Conservation (phyloP, 2,329 filamentous ascomycete genomes). For the Didymella lethalis region DNA sequence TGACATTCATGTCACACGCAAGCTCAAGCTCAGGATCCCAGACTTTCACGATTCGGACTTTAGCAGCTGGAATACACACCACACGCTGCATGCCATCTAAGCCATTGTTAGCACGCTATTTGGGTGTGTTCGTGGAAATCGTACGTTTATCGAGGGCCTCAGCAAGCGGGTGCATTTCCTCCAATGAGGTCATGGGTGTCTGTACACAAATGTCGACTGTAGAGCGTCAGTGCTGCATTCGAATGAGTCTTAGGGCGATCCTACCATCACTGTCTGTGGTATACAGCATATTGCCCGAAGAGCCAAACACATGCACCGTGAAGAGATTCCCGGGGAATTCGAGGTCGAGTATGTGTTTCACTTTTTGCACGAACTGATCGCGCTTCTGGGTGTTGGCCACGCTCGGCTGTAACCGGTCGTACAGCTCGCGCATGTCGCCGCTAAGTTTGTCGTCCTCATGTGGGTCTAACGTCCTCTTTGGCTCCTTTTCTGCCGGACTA, state of each 20-base stretch:
- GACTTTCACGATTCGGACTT: slow-evolving; percentile 97
- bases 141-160: slow-evolving; percentile 84
- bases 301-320: slow-evolving; percentile 94
- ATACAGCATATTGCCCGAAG: slow-evolving; percentile 92
- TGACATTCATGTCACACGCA: slow-evolving; percentile 98
- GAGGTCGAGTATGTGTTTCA: slow-evolving; percentile 86
- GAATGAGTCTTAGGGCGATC: slow-evolving; percentile 33
- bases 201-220: slow-evolving; percentile 97
- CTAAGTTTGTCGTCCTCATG: slow-evolving; percentile 65
- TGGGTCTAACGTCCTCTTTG: slow-evolving; percentile 62
- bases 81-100: slow-evolving; percentile 96
- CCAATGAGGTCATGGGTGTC: slow-evolving; percentile 84
- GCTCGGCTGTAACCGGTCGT: slow-evolving; percentile 83
- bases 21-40: slow-evolving; percentile 94
- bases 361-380: slow-evolving; percentile 79
- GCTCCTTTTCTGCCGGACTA: slow-evolving; percentile 71
- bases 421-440: slow-evolving; percentile 84
- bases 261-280: slow-evolving; percentile 95
- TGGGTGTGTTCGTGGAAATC: background rate
- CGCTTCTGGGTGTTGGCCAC: slow-evolving; percentile 79
- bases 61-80: slow-evolving; percentile 91
- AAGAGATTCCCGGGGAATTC: slow-evolving; percentile 94
- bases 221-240: slow-evolving; percentile 31
- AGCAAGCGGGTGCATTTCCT: slow-evolving; percentile 89
- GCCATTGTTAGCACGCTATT: slow-evolving; percentile 42